Conservation (phyloP, 2,329 filamentous ascomycete species). For the Coleophoma cylindrospora region DNA sequence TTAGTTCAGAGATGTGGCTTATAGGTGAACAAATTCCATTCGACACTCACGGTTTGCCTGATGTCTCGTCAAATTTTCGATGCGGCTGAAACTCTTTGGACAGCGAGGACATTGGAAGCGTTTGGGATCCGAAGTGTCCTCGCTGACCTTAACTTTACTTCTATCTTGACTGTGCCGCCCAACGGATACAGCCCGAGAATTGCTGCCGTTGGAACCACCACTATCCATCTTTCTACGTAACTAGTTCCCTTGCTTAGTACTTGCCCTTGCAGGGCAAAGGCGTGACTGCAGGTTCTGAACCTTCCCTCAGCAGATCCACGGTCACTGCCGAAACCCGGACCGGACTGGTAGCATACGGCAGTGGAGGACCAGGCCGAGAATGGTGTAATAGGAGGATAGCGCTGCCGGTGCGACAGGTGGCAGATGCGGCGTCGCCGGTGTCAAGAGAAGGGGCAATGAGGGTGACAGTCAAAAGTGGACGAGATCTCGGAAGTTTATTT, state of each 20-base stretch:
- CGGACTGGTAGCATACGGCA: too few relatives aligned
- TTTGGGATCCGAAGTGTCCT: not conserved
- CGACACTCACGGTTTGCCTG: constrained; percentile 23
- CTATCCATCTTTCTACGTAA: not conserved
- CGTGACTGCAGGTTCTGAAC: not conserved
- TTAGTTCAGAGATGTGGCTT: not conserved
- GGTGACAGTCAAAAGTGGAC: not conserved
- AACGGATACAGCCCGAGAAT: not conserved
- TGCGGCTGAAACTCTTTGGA: constrained; percentile 24
- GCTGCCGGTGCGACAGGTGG: too few relatives aligned
- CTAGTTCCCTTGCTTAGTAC: too few relatives aligned
- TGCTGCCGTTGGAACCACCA: not conserved
- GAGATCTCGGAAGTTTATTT: not conserved
- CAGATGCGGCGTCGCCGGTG: not conserved
- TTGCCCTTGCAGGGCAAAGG: not conserved
- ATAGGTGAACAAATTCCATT: not conserved
- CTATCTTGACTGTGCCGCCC: not conserved
- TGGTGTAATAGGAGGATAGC: too few relatives aligned
- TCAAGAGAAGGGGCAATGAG: not conserved
- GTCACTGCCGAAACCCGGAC: too few relatives aligned
- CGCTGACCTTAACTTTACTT: not conserved
- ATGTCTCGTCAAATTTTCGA: constrained; percentile 25
- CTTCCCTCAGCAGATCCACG: too few relatives aligned
- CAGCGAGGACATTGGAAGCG: constrained; percentile 23
- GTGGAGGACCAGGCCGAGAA: too few relatives aligned